Base-by-base conservation (phyloP, 2,329 filamentous ascomycete species). In the Diplodia scrobiculata region DNA sequence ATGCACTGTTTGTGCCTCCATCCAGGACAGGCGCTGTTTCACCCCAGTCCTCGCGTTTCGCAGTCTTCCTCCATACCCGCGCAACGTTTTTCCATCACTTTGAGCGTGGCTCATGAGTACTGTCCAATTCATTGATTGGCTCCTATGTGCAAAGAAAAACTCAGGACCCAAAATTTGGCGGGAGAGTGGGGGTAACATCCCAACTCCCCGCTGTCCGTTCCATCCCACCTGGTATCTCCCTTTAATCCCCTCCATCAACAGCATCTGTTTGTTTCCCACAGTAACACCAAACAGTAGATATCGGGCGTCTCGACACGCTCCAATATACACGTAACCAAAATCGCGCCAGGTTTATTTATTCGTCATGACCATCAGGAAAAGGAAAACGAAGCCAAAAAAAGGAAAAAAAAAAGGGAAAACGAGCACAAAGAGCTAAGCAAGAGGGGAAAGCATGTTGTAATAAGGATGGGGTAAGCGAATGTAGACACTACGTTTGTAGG, bases 401-500 rank as follows among this genome's bases (percentile, higher is more conserved):
- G n/a, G 48, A 21, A 11, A 19, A 11, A 7, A 45, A 11, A 7
- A 45, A 25, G 3, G 25, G 25, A 4, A 50, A 58, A 48, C 2
- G 6, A 65, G 32, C 60, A 53, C 27, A 65, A 55, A 48, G n/a
- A 41, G 19, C 36, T 27, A 41, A 36, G 36, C 19, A 17, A 2
- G 14, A 63, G 45, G 21, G 48, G 25, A 14, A 17, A 47, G 34
- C 14, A 58, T 27, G 27, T 11, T 48, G 52, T 21, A n/a, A n/a
- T 34, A 50, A n/a, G 38, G 45, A 58, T 11, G 38, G 21, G 51
- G 38, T 38, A 29, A 65, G 41, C 52, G 63, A 65, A 65, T 65
- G 63, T 65, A 65, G 63, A 58, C 41, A 50, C 63, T 65, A 65
- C 63, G 52, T 25, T 50, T 48, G 63, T 65, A 65, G 63, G 41